Evolutionary conservation across 2,329 filamentous ascomycete genomes (phyloP).

Genomic region (Penicillium sp.): DNA sequence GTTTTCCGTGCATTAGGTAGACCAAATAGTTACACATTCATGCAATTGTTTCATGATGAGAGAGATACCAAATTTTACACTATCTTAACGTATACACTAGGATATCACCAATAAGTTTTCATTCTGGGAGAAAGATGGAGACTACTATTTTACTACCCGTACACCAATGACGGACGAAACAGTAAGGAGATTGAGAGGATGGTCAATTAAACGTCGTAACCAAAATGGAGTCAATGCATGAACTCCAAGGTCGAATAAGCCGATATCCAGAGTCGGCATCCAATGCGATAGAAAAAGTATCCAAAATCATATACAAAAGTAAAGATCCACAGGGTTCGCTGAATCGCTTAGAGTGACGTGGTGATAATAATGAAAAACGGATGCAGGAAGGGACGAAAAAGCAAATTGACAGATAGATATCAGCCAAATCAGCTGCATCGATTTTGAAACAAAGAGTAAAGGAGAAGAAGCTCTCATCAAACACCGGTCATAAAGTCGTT

Average conservation of each 20-base stretch:
- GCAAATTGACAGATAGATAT: conserved; percentile 16
- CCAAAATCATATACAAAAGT: conserved; percentile 18
- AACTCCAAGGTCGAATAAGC: conserved; percentile 6
- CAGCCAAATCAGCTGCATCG: conserved; percentile 13
- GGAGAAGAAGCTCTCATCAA: conserved; percentile 13
- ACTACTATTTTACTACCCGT: not conserved
- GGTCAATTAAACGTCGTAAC: conserved; percentile 7
- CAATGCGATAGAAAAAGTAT: conserved; percentile 11
- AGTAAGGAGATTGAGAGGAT: not conserved
- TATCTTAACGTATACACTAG: not conserved
- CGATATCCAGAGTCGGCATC: conserved; percentile 7
- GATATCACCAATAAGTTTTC: no score
- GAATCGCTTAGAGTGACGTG: conserved; percentile 8
- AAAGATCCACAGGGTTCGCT: conserved; percentile 19
- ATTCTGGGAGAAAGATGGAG: not conserved
- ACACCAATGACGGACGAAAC: not conserved
- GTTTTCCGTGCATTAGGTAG: conserved; percentile 17
- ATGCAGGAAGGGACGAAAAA: not conserved
- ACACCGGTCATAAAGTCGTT: conserved; percentile 33
- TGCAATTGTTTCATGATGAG: conserved; percentile 6
- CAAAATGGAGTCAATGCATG: not conserved
- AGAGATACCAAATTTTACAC: not conserved
- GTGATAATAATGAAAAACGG: conserved; percentile 3
- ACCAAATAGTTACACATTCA: conserved; percentile 20
- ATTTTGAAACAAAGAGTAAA: conserved; percentile 1